Evolutionary conservation across 495 filamentous ascomycete genomes (phyloP), one percentile per base, ranked within the genome.

Genomic region (Emericellopsis terricola): DNA sequence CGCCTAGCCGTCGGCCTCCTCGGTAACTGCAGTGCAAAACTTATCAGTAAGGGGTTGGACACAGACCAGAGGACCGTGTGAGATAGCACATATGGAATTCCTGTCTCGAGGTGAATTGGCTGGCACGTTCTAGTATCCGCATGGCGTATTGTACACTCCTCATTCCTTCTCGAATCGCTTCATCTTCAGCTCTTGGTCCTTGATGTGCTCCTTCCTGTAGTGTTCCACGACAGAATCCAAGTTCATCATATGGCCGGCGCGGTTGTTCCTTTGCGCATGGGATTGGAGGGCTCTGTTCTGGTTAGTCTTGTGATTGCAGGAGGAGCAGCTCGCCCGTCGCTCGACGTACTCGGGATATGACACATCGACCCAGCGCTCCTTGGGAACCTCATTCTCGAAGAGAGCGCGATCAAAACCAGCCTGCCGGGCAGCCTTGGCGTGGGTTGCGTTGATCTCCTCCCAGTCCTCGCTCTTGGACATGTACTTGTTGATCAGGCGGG

Each of bases 321-420:
- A 24, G 19, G 18, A 14, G 28, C 6, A 13, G 23, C 23, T 26
- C 6, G 23, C 23, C 11, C 11, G 23, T 26, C n/a, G 23, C 23
- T 6, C 23, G 23, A 62, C 62, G 20, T 61, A 66, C 62, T 66
- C 62, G 16, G 62, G 62, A 29, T 45, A 60, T 38, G 41, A 53
- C 36, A 64, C 48, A 37, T 66, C 62, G 36, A 53, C 33, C 41
- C 52, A 46, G 8, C 21, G 39, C 46, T 42, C 55, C 41, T 43
- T 49, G 36, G 17, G 15, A 11, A 43, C 39, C 28, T 43, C 41
- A 33, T 49, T 31, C 16, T 42, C 34, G 34, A 64, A 44, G 16
- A 66, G 50, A 39, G 62, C 57, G 47, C 49, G 59, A 47, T 66
- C 62, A 41, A 52, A 51, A 32, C 59, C 59, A n/a, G 62, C 62